Evolutionary conservation across 768 basidiomycete species (phyloP).

Genomic region (Leccinum broughii): DNA sequence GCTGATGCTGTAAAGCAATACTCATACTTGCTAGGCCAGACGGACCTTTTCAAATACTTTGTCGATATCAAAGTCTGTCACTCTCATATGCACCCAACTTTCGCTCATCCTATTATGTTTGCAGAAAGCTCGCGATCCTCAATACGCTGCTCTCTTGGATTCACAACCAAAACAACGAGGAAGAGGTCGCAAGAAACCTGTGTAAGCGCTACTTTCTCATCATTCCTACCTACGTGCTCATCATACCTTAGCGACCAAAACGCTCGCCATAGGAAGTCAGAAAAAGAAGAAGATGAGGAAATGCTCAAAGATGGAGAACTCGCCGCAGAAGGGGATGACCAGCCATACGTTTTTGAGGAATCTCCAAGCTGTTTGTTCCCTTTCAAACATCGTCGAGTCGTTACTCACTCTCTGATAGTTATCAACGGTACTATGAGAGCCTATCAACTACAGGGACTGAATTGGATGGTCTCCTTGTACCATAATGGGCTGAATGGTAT

Average conservation of each 20-base stretch:
- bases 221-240: constrained; percentile 4
- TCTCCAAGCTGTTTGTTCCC: constrained; percentile 76
- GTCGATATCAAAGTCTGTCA: constrained; percentile 86
- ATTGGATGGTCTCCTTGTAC: constrained; percentile 96
- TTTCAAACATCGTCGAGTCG: not conserved
- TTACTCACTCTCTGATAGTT: constrained; percentile 46
- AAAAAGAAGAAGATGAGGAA: constrained; percentile 99
- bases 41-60: constrained; percentile 97
- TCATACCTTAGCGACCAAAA: constrained; percentile 57
- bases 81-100: not conserved
- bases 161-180: constrained; percentile 85
- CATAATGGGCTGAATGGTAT: constrained; percentile 98
- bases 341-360: constrained; percentile 92
- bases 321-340: constrained; percentile 79
- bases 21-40: constrained; percentile 96
- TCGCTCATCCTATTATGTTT: constrained; percentile 4
- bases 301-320: constrained; percentile 84
- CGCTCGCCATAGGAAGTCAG: constrained; percentile 88
- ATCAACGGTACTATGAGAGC: constrained; percentile 89
- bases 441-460: constrained; percentile 94
- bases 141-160: constrained; percentile 88
- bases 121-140: constrained; percentile 86
- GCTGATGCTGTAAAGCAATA: constrained; percentile 95
- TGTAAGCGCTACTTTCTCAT: constrained; percentile 42
- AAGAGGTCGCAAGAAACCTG: constrained; percentile 79